Conservation (phyloP, 2,329 filamentous ascomycete species). For the Neospermospora avenae region DNA sequence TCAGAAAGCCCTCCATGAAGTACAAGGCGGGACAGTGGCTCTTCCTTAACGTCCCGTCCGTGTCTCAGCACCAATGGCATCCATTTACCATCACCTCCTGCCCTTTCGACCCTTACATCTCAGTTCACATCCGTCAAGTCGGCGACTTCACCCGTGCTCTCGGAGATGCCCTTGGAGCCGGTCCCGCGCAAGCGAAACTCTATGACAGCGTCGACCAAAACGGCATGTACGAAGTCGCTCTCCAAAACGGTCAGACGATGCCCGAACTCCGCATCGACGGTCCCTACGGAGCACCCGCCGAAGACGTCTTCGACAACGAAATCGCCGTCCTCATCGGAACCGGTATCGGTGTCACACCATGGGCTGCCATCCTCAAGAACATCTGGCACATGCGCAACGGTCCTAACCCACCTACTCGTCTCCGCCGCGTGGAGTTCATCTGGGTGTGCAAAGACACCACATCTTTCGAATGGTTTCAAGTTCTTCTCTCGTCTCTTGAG, state of each 20-base stretch:
- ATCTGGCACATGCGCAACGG: constrained; percentile 94
- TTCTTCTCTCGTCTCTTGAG: constrained; percentile 85
- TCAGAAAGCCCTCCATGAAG: constrained; percentile 91
- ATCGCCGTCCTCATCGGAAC: constrained; percentile 83
- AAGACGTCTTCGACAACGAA: constrained; percentile 95
- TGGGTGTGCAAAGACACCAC: constrained; percentile 96
- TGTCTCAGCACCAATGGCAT: constrained; percentile 93
- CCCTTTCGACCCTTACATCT: constrained; percentile 92
- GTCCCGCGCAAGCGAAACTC: constrained; percentile 79
- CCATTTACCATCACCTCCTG: constrained; percentile 99
- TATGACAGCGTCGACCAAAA: constrained; percentile 88
- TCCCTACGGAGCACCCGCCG: constrained; percentile 92
- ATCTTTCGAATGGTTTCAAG: constrained; percentile 99
- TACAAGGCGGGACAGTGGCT: constrained; percentile 99
- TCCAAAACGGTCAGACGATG: constrained; percentile 92
- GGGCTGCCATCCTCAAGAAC: constrained; percentile 88
- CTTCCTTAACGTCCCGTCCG: constrained; percentile 87
- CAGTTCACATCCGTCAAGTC: constrained; percentile 91
- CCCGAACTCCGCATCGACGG: constrained; percentile 86
- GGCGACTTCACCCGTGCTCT: constrained; percentile 93
- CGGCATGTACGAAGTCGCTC: constrained; percentile 96
- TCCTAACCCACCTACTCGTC: constrained; percentile 82
- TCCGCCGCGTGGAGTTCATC: constrained; percentile 96
- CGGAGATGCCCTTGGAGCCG: constrained; percentile 93
- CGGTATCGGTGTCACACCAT: constrained; percentile 83